Base-by-base conservation (phyloP, 208 protist species). In the Leishmania braziliensis region DNA sequence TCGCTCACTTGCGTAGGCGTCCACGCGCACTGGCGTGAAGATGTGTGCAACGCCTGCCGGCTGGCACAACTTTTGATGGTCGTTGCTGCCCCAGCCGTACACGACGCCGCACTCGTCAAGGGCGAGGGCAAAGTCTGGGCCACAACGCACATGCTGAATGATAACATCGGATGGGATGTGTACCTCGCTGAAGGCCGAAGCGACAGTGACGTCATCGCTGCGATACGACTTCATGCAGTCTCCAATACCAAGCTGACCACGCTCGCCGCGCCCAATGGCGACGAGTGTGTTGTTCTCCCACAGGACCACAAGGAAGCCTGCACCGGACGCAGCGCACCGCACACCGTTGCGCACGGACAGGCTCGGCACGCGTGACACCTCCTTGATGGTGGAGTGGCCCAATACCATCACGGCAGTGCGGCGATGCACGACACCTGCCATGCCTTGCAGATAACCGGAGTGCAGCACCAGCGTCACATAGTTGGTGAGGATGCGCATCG, bases 81-180 rank as follows among this genome's bases (percentile, higher is more conserved):
- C 84, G 60, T 97, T 96, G 82, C 77, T 92, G 69, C 94, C 92
- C 92, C 94, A 97, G 16, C 89, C 90, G 69, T 90, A 95, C 26
- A 95, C 75, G 12, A 26, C 39, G 14, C 88, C 88, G 10, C 26
- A 26, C 43, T 73, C 77, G 72, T 79, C 85, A 14, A 96, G 81
- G 5, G 88, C 92, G 62, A 97, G 70, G 23, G 89, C 89, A 75
- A 89, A 96, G 82, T 93, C 88, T 8, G 86, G 82, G n/a, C 92
- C 92, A 81, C 90, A 92, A 43, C 79, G 66, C 5, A 97, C 76
- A 43, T 78, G 60, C 66, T 81, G 70, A 26, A 95, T 56, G 5
- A 60, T 54, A 3, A 86, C 65, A 29, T 70, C 76, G 2, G 71
- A 29, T 8, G 86, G 88, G 4, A 92, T 43, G 50, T 69, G 29